Evolutionary conservation across 805 yeast species (phyloP), one percentile per base, ranked within the genome.

Genomic region (Yamadazyma nakazawae): DNA sequence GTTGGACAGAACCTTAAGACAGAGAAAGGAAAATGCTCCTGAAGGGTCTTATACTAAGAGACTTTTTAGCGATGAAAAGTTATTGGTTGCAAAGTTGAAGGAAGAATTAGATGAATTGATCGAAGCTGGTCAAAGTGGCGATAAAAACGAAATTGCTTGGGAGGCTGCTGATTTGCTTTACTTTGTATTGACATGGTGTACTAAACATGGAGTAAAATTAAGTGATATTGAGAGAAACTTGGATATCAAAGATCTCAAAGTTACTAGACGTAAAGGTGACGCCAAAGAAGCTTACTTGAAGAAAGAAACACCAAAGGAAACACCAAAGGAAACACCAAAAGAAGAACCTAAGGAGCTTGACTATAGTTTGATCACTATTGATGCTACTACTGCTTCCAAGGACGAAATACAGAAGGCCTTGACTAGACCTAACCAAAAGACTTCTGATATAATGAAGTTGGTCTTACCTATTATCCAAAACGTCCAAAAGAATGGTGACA

Each of bases 101-200:
- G 99, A 94, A 70, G 99, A 94, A 68, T 95, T 97, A 37, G 97
- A 92, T 59, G 99, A 94, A 67, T 79, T 94, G 52, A 81, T 90
- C 28, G 97, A 90, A 48, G 98, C 99, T 14, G 74, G 74, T 12
- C 51, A 56, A 42, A 47, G 58, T 25, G 55, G 54, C 11, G 60
- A 59, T 40, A 55, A 59, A 30, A 45, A 52, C 17, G 57, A 54
- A 40, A 57, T 61, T 28, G 85, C 98, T 0, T 94, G 97, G 97
- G 99, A 94, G 70, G 92, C 96, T 44, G 99, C 99, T 8, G 99
- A 94, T 64, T 75, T 94, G 63, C 53, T 80, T 24, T 80, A 80
- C 57, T 80, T 80, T 61, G 79, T 78, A 5, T 57, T 80, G 66
- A 68, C 76, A 9, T 75, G 76, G 70, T 76, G 81, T 55, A 71